Evolutionary conservation across 2,329 filamentous ascomycete genomes (phyloP), one percentile per base, ranked within the genome.

Genomic region (Diaporthe helianthi): DNA sequence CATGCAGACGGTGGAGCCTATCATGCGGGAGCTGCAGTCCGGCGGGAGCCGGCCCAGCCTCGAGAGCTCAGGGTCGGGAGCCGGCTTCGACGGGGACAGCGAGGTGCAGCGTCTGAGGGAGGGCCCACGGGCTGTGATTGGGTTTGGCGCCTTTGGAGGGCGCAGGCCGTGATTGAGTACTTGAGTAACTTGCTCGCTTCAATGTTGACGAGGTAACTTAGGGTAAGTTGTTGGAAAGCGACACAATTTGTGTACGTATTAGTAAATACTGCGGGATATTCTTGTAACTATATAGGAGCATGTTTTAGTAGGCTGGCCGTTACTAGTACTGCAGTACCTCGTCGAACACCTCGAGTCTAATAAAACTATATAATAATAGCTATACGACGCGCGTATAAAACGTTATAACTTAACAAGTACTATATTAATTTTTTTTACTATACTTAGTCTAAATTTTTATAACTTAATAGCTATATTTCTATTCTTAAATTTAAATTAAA

Each of bases 11-110:
- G 78, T 84, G 26, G 82, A 84, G 74, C 81, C 82, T 10, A 71
- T 84, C 55, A 84, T 84, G 80, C 77, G 80, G 67, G 82, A 83
- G 74, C 73, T 84, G 52, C 80, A 79, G 49, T 77, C 73, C 6
- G 74, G 73, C 29, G 70, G 70, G 13, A 38, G 72, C 63, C 53
- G 63, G 52, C 54, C 58, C 41, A 70, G 65, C 36, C 41, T 67
- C 53, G 69, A 71, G 58, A 67, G 69, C 52, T 46, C 41, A 4
- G 38, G 36, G 24, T 46, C 58, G 22, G 67, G 15, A n/a, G 69
- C 51, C 7, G 69, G 63, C 4, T 51, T 70, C n/a, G 44, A 63
- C 4, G 69, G 69, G 33, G 69, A 70, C 36, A 53, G 63, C 17
- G 69, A 70, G 69, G 65, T 70, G 17, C 58, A 61, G 41, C 67